These are phyloP conservation scores for Blastocystis sp. DNA, from an alignment of 352 stramenopile species.

Conservation along the genomic window DNA sequence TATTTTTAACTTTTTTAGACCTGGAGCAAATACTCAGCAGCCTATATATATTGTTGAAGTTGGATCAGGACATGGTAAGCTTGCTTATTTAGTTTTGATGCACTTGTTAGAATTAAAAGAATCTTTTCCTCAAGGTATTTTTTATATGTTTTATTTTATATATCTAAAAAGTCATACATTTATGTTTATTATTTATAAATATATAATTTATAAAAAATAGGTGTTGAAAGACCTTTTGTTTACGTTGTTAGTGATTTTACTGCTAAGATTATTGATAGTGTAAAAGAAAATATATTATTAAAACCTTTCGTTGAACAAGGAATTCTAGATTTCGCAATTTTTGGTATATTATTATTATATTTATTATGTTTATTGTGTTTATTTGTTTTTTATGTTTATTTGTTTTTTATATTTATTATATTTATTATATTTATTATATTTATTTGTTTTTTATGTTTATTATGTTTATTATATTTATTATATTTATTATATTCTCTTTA, in stretches of 20 bases:
- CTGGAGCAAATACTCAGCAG: slow-evolving; percentile 35
- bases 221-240: slow-evolving; percentile 37
- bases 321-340: slow-evolving; percentile 43
- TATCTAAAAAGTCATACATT: too few species aligned
- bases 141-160: neutral
- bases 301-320: slow-evolving; percentile 35
- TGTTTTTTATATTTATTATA: too few species aligned
- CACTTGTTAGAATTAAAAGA: slow-evolving; percentile 40
- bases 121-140: slow-evolving; percentile 38
- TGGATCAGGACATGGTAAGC: slow-evolving; percentile 42
- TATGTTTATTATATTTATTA: too few species aligned
- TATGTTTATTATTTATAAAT: too few species aligned
- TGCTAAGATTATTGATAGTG: slow-evolving; percentile 37
- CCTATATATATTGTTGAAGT: slow-evolving; percentile 46
- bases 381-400: slow-evolving; percentile 15
- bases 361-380: slow-evolving; percentile 7
- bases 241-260: slow-evolving; percentile 44
- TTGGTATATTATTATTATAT: slow-evolving; percentile 37
- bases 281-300: slow-evolving; percentile 35
- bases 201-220: too few species aligned
- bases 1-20: too few species aligned
- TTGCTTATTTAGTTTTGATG: slow-evolving; percentile 44
- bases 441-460: too few species aligned
- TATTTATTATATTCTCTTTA: too few species aligned
- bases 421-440: too few species aligned